Percentiles rank a stretch among this genome's conserved stretches.
These are phyloP conservation scores for Chaetomium fimeti DNA, from an alignment of 495 filamentous ascomycete genomes.

Conservation along the genomic window DNA sequence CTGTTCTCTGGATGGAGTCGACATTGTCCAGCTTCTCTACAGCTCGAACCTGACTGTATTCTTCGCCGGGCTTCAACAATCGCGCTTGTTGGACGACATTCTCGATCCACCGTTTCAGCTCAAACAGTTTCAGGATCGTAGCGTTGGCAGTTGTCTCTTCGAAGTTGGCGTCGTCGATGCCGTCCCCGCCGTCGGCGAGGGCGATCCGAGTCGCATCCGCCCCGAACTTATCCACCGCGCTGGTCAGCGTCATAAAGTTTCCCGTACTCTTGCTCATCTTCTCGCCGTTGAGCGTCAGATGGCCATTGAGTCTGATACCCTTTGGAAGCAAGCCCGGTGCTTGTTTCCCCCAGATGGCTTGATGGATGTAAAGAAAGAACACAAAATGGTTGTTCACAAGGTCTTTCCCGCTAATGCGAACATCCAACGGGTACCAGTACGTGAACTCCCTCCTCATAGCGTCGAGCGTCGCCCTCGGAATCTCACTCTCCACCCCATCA, in stretches of 20 bases:
- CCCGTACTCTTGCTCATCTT: background rate
- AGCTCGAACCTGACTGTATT: background rate
- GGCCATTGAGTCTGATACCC: too few relatives aligned
- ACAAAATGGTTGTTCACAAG: too few relatives aligned
- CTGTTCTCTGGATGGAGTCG: background rate
- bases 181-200: slow-evolving; percentile 86
- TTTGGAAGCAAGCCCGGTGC: too few relatives aligned
- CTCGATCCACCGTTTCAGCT: slow-evolving; percentile 46
- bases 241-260: background rate
- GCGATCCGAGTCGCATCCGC: slow-evolving; percentile 46
- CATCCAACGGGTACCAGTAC: too few relatives aligned
- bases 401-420: too few relatives aligned
- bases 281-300: too few relatives aligned
- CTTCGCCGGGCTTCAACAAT: background rate
- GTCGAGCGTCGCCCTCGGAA: too few relatives aligned
- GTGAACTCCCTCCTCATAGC: too few relatives aligned
- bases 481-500: too few relatives aligned
- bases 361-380: too few relatives aligned
- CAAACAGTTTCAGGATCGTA: slow-evolving; percentile 76
- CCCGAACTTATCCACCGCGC: background rate
- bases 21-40: background rate
- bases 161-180: slow-evolving; percentile 90
- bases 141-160: slow-evolving; percentile 84
- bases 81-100: background rate
- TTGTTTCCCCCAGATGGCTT: too few relatives aligned